Evolutionary conservation across 208 protist genomes (phyloP).

Genomic region (Wallacemonas collosoma): DNA sequence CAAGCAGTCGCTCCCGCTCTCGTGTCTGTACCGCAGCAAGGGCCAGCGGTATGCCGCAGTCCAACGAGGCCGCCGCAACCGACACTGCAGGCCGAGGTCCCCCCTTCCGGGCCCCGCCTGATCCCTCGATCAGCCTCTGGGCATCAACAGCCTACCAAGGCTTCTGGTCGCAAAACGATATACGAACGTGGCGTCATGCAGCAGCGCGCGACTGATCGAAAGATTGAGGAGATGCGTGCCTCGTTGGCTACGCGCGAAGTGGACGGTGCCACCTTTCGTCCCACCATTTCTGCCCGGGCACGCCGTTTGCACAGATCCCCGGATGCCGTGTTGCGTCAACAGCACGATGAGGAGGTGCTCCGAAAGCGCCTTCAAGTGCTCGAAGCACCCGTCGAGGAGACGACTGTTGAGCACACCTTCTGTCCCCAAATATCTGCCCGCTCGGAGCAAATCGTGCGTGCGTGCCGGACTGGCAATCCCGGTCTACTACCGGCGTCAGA

Average conservation of each 20-base stretch:
- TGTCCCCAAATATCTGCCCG: conserved; percentile 43
- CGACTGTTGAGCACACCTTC: conserved; percentile 21
- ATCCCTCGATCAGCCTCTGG: too few relatives aligned
- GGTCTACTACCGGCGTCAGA: conserved; percentile 36
- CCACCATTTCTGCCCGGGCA: conserved; percentile 41
- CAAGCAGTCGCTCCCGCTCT: too few relatives aligned
- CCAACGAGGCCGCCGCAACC: too few relatives aligned
- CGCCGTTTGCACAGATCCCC: conserved; percentile 10
- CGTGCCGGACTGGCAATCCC: conserved; percentile 30
- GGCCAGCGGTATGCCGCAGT: too few relatives aligned
- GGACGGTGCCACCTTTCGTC: conserved; percentile 46
- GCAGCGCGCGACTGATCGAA: conserved; percentile 14
- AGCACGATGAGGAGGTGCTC: conserved; percentile 18
- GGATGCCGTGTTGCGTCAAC: not conserved
- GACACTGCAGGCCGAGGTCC: too few relatives aligned
- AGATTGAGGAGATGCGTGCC: conserved; percentile 33
- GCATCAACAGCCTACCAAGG: too few relatives aligned
- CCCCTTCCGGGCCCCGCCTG: too few relatives aligned
- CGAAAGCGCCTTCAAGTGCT: conserved; percentile 51
- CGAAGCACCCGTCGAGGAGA: conserved; percentile 40
- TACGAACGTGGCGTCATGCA: conserved; percentile 36
- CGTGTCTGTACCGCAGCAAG: too few relatives aligned
- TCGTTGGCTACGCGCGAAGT: conserved; percentile 26
- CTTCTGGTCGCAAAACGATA: conserved; percentile 15
- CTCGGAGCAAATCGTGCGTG: conserved; percentile 48